Evolutionary conservation across 106 monocot genomes (phyloP), one percentile per base, ranked within the genome.

Genomic region (Posidonia australis): DNA sequence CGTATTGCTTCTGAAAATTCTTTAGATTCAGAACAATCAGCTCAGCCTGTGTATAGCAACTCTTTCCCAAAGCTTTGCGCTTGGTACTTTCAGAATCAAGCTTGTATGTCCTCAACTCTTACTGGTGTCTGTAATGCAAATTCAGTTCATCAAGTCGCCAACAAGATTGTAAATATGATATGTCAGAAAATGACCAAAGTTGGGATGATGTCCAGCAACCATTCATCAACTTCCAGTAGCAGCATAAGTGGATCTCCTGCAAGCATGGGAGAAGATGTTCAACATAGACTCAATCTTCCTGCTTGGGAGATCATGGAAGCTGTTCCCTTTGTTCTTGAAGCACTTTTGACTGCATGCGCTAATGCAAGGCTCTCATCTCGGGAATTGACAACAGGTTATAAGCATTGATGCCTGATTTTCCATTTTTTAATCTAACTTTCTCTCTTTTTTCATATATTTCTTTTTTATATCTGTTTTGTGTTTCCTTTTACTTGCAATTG

Each of bases 81-180:
- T 70, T 96, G 96, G 96, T 87, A 90, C 61, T 65, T 82, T 31
- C 90, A 90, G 60, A 90, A 96, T 73, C 90, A 96, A 78, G 90
- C 96, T 56, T 96, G 90, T 67, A 67, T 90, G 51, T 84, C 96
- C 12, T 90, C 93, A 42, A 76, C 86, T 19, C 81, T 87, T 67
- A 80, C 94, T 71, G 84, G 82, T 17, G 54, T 83, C 31, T 78
- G 64, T 54, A 84, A 60, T 59, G 76, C 74, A 60, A 83, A 79
- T 11, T 87, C 87, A 36, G 82, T 83, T 25, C 84, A 90, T 72
- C 90, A 87, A 63, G 71, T 80, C 55, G 90, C 84, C 9, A 85
- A 96, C 55, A 80, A 82, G 74, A 82, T 96, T 52, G 64, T 96
- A 49, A 80, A 72, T 63, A 90, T 90, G 90, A 80, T 96, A 23